Evolutionary conservation across 2,329 filamentous ascomycete species (phyloP).

Genomic region (Seiridium cupressi): DNA sequence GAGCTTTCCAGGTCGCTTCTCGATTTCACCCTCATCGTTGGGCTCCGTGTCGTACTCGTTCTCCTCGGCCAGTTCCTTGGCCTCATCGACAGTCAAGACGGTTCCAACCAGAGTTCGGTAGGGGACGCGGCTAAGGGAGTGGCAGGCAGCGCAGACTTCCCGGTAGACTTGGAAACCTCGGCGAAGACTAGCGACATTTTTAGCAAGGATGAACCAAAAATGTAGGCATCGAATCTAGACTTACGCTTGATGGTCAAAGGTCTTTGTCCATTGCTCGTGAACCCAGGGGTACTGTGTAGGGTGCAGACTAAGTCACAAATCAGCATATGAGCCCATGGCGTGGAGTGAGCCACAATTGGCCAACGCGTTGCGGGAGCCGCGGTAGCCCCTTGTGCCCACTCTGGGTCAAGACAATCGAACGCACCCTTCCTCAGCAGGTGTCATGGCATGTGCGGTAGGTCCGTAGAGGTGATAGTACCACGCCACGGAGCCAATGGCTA

Average conservation of each 20-base stretch:
- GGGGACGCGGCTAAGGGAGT: slow-evolving; percentile 91
- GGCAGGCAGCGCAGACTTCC: slow-evolving; percentile 96
- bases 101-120: slow-evolving; percentile 90
- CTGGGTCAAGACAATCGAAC: slow-evolving; percentile 37
- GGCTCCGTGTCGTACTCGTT: slow-evolving; percentile 98
- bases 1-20: slow-evolving; percentile 97
- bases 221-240: slow-evolving; percentile 30
- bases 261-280: slow-evolving; percentile 87
- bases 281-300: slow-evolving; percentile 93
- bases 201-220: not conserved
- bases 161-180: slow-evolving; percentile 99
- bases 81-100: slow-evolving; percentile 94
- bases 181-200: slow-evolving; percentile 66
- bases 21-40: slow-evolving; percentile 96
- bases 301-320: slow-evolving; percentile 68
- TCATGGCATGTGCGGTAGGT: slow-evolving; percentile 81
- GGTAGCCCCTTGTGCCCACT: not conserved
- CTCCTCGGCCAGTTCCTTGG: slow-evolving; percentile 95
- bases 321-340: not conserved
- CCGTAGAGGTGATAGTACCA: slow-evolving; percentile 99
- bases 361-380: not conserved
- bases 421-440: slow-evolving; percentile 97
- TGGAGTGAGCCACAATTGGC: not conserved
- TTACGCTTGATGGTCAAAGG: slow-evolving; percentile 96
- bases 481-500: slow-evolving; percentile 84